Conservation (phyloP, 2,329 filamentous ascomycete species). For the Fusarium tuaranense region DNA sequence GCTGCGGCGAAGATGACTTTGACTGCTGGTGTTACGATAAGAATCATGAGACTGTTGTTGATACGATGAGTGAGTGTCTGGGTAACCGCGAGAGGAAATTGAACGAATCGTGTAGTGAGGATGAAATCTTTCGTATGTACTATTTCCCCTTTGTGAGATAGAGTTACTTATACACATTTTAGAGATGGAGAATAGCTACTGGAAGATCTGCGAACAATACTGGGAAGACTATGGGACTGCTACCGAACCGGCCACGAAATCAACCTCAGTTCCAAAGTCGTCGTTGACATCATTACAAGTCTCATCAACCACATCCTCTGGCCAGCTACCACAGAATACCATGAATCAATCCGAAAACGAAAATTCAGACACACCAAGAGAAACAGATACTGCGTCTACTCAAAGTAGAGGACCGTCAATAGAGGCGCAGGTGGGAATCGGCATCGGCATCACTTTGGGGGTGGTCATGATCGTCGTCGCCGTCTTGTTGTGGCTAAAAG, state of each 20-base stretch:
- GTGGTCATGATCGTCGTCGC: slow-evolving; percentile 29
- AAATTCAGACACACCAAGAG: slow-evolving; percentile 8
- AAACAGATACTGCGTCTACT: not conserved
- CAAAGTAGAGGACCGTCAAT: slow-evolving; percentile 6
- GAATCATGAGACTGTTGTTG: slow-evolving; percentile 41
- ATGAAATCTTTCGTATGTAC: slow-evolving; percentile 39
- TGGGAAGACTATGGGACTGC: slow-evolving; percentile 43
- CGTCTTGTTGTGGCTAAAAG: slow-evolving; percentile 37
- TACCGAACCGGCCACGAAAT: slow-evolving; percentile 29
- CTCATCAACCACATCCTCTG: not conserved
- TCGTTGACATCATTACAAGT: not conserved
- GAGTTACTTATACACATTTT: not conserved
- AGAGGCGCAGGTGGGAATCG: slow-evolving; percentile 37
- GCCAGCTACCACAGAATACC: not conserved
- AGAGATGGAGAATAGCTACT: slow-evolving; percentile 45
- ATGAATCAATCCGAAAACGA: slow-evolving; percentile 3
- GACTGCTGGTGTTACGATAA: slow-evolving; percentile 42
- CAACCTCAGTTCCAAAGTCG: slow-evolving; percentile 11
- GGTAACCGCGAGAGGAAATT: slow-evolving; percentile 30
- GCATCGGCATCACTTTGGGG: slow-evolving; percentile 30
- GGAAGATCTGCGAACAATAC: slow-evolving; percentile 44
- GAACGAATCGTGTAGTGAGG: slow-evolving; percentile 29
- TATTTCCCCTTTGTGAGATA: too few relatives aligned
- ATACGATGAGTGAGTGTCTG: slow-evolving; percentile 38
- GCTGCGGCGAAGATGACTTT: slow-evolving; percentile 36